These are phyloP conservation scores for Boletus vinaceobasis DNA, from an alignment of 768 basidiomycete species.

Conservation along the genomic window DNA sequence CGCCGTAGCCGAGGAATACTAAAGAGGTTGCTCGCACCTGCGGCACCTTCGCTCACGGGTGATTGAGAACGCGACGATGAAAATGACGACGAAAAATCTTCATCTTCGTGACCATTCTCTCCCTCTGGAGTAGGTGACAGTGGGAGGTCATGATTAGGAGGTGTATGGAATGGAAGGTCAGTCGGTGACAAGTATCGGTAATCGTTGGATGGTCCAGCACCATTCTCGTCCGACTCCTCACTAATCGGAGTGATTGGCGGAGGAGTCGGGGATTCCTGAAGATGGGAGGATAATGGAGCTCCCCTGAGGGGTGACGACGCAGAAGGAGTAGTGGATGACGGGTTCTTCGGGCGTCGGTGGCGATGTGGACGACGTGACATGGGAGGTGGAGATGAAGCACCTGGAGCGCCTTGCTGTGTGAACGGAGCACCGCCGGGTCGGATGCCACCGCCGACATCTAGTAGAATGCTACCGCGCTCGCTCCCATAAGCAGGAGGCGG, in stretches of 20 bases:
- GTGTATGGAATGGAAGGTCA: conserved; percentile 58
- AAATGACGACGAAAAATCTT: conserved; percentile 26
- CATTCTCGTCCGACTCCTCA: conserved; percentile 52
- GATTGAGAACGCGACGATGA: conserved; percentile 54
- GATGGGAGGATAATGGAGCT: conserved; percentile 41
- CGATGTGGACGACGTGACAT: conserved; percentile 58
- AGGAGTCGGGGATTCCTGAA: conserved; percentile 48
- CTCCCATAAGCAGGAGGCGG: conserved; percentile 98
- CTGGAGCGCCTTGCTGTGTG: conserved; percentile 43
- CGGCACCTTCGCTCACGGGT: conserved; percentile 46
- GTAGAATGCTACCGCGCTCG: conserved; percentile 91
- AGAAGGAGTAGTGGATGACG: conserved; percentile 34
- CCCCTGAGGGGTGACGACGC: conserved; percentile 67
- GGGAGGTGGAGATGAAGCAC: conserved; percentile 41
- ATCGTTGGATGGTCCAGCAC: conserved; percentile 49
- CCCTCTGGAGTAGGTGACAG: conserved; percentile 31
- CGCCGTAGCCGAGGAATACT: conserved; percentile 65
- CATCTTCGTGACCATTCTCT: conserved; percentile 23
- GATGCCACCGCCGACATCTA: conserved; percentile 69
- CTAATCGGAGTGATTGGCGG: conserved; percentile 78
- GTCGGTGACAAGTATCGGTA: conserved; percentile 60
- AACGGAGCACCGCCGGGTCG: conserved; percentile 38
- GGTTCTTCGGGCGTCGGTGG: conserved; percentile 50
- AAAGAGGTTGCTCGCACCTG: conserved; percentile 86
- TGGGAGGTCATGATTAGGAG: conserved; percentile 49